Conservation (phyloP, 176 grass and related monocot genomes). For the Carex myosuroides region DNA sequence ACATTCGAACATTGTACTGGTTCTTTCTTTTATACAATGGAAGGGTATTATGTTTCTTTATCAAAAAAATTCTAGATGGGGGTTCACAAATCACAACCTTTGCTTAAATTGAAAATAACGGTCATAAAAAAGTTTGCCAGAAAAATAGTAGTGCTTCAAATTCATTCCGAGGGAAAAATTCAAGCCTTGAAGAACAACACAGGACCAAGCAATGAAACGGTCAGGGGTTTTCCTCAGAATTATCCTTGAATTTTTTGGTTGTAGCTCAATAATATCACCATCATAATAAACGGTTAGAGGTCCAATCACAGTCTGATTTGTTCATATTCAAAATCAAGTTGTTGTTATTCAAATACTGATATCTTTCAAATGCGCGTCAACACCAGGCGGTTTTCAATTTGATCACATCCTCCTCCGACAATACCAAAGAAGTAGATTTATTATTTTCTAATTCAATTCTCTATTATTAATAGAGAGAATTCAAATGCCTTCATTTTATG, state of each 20-base stretch:
- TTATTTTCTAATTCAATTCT: background rate
- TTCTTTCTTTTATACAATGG: no score
- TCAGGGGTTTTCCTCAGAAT: background rate
- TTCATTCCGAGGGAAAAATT: background rate
- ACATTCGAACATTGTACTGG: no score
- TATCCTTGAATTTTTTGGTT: constrained; percentile 16
- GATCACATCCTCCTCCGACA: background rate
- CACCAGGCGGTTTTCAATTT: background rate
- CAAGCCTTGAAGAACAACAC: background rate
- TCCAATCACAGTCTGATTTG: constrained; percentile 2
- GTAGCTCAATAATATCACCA: background rate
- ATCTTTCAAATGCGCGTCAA: background rate
- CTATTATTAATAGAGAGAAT: no score
- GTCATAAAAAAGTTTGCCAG: background rate
- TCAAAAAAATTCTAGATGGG: background rate
- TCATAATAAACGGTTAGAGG: background rate
- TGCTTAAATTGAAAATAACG: background rate
- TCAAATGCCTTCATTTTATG: no score
- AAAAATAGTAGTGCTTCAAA: background rate
- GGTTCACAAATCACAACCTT: background rate
- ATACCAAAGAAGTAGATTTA: background rate
- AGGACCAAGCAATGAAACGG: constrained; percentile 13
- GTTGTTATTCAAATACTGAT: background rate
- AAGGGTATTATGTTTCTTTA: no score
- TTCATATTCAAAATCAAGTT: background rate